These are phyloP conservation scores for Stagonosporopsis vannaccii DNA, from an alignment of 2,329 filamentous ascomycete species.

Conservation along the genomic window DNA sequence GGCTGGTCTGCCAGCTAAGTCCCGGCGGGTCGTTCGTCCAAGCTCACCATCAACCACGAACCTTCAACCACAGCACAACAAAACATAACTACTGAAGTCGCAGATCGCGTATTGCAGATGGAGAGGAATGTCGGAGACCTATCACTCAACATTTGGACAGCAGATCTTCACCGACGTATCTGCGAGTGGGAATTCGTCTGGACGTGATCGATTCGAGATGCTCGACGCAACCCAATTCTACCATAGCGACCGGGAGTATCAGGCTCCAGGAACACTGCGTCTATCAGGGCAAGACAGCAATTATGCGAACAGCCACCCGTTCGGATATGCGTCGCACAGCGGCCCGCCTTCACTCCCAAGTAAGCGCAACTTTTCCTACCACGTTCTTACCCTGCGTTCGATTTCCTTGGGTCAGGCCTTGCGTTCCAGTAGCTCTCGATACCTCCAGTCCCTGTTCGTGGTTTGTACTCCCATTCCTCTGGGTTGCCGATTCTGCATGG, in stretches of 20 bases:
- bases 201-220: slow-evolving; percentile 45
- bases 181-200: slow-evolving; percentile 51
- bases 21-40: slow-evolving; percentile 24
- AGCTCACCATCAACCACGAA: slow-evolving; percentile 27
- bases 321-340: slow-evolving; percentile 33
- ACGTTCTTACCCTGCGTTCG: slow-evolving; percentile 11
- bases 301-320: slow-evolving; percentile 26
- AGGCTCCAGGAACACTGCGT: slow-evolving; percentile 26
- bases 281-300: slow-evolving; percentile 23
- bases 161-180: slow-evolving; percentile 47
- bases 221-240: slow-evolving; percentile 40
- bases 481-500: slow-evolving; percentile 30
- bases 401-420: slow-evolving; percentile 15
- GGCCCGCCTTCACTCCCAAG: slow-evolving; percentile 30
- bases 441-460: slow-evolving; percentile 18
- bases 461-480: slow-evolving; percentile 18
- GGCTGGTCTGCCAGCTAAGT: slow-evolving; percentile 24
- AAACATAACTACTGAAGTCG: background rate
- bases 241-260: slow-evolving; percentile 33
- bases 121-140: slow-evolving; percentile 48
- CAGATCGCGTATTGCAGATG: slow-evolving; percentile 40
- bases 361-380: slow-evolving; percentile 25
- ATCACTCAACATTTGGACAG: slow-evolving; percentile 44
- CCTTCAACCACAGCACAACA: slow-evolving; percentile 18
- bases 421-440: slow-evolving; percentile 8